These are phyloP conservation scores for Monilinia aucupariae DNA, from an alignment of 2,329 filamentous ascomycete genomes.

Conservation along the genomic window DNA sequence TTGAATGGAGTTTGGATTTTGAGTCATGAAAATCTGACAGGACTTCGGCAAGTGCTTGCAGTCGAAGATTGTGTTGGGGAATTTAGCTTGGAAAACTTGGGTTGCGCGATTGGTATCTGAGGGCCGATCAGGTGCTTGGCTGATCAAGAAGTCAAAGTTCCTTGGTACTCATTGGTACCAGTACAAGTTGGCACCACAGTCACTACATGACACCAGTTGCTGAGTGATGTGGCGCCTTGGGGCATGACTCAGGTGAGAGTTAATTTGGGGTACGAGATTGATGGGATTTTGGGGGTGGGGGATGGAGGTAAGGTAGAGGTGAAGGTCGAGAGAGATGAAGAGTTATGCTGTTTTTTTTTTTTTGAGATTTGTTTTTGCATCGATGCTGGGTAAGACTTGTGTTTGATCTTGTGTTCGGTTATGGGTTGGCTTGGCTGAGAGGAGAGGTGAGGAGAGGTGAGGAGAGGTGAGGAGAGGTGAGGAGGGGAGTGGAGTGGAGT, in stretches of 20 bases:
- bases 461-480: too few relatives aligned
- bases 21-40: not conserved
- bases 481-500: too few relatives aligned
- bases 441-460: too few relatives aligned
- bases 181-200: not conserved
- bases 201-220: not conserved
- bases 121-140: not conserved
- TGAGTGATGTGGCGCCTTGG: not conserved
- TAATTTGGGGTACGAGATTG: not conserved
- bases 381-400: too few relatives aligned
- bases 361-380: too few relatives aligned
- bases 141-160: not conserved
- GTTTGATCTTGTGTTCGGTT: too few relatives aligned
- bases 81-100: not conserved
- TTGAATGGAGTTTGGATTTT: not conserved
- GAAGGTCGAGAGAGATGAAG: too few relatives aligned
- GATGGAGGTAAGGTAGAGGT: too few relatives aligned
- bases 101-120: not conserved
- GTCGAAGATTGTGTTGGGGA: not conserved
- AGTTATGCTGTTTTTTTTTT: too few relatives aligned
- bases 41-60: not conserved
- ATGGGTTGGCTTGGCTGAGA: too few relatives aligned
- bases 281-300: not conserved
- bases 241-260: not conserved
- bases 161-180: not conserved